Base-by-base conservation (phyloP, 140 eudicot genomes). In the Eryngium alpinum region DNA sequence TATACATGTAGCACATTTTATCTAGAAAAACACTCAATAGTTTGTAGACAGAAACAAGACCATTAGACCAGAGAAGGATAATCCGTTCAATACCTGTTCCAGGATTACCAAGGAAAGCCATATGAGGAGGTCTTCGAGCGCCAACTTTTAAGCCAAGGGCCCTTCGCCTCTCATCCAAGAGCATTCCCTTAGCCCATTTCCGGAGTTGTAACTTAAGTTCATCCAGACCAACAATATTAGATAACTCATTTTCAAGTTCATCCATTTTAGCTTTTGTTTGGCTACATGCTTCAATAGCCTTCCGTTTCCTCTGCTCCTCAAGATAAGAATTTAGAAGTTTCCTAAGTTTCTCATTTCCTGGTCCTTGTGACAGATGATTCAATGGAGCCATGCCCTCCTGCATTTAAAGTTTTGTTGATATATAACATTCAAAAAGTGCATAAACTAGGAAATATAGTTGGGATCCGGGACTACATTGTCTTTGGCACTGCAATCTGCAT, bases 71-170 rank as follows among this genome's bases (percentile, higher is more conserved):
- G 9, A 75, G 6, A 80, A 51, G 32, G 52, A 60, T 1, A 59
- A 15, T n/a, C 21, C 27, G 50, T 29, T 51, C 38, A 31, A 32
- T 11, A 72, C 97, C 97, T 88, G 97, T 91, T 88, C 97, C 99
- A 17, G 99, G 99, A 83, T 95, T 95, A 59, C 99, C 99, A 81
- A 95, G 97, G 44, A 95, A 95, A 84, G 99, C 99, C 98, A 93
- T 93, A 73, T 93, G 98, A 81, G 97, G 97, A 72, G 97, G 95
- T 79, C 93, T 88, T 69, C 98, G 86, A 78, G 97, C 79, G 29
- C 97, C 97, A 29, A 95, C 94, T 90, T 89, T 91, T 14, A 95
- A 85, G 70, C 97, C 99, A 83, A 95, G 99, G 84, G 97, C 96
- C 82, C 94, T 88, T 28, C 99, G 93, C 84, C 97, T 89, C 87